phyloP scores from a whole-genome alignment of 164 flowering plant species.

The Vitis cinerea region DNA sequence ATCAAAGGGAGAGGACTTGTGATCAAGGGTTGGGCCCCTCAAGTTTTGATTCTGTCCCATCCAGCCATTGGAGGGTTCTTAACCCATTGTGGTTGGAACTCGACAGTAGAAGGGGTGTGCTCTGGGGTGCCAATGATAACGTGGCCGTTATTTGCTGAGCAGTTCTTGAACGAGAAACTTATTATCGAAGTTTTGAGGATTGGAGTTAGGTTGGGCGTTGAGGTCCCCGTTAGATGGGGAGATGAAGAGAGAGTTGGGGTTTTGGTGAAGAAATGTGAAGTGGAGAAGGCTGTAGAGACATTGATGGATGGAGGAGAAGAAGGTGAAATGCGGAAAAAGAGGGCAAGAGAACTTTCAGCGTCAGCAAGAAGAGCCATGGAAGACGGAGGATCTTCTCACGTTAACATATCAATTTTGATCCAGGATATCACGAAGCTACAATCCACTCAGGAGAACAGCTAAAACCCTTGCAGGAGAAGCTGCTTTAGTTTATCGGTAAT shows the following conservation, averaged over 20 bases:
- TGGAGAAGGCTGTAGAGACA: constrained; percentile 31
- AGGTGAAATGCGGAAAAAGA: constrained; percentile 31
- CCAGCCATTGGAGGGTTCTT: constrained; percentile 51
- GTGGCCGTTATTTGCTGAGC: constrained; percentile 64
- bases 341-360: constrained; percentile 35
- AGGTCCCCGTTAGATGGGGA: constrained; percentile 32
- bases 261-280: constrained; percentile 31
- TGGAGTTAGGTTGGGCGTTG: constrained; percentile 46
- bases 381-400: constrained; percentile 53
- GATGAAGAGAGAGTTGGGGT: constrained; percentile 43
- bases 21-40: constrained; percentile 74
- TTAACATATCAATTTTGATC: constrained; percentile 31
- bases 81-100: constrained; percentile 79
- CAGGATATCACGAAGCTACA: constrained; percentile 29
- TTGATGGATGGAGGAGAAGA: constrained; percentile 42
- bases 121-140: constrained; percentile 60
- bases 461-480: too few species aligned
- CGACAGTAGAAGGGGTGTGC: constrained; percentile 47
- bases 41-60: constrained; percentile 54
- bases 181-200: constrained; percentile 35
- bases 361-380: constrained; percentile 37
- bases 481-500: too few species aligned
- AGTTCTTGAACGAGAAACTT: constrained; percentile 57
- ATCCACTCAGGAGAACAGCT: not conserved
- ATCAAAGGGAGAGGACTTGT: constrained; percentile 46